Base-by-base conservation (phyloP, 257 asterid genomes). In the Ocimum tenuiflorum region DNA sequence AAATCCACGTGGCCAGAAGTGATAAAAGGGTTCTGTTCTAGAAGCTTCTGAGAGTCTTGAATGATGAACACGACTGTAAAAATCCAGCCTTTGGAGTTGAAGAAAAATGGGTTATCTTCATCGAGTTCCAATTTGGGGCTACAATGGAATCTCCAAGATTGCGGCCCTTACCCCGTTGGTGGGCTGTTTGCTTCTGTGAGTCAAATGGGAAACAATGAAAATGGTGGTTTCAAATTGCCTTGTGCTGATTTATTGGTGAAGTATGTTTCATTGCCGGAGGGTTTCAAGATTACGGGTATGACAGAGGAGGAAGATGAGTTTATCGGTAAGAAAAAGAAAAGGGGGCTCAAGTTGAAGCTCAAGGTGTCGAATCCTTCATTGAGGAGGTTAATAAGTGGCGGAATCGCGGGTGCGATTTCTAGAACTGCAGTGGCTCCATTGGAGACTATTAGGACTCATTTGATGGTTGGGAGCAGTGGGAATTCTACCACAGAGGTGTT, bases 381-480 rank as follows among this genome's bases (percentile, higher is more conserved):
- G 59, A 87, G 99, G 81, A 87, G 96, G 79, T 52, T 92, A 60
- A 76, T 92, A 4, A 92, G 97, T 14, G 99, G 99, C 0, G 99
- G 91, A 0, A 69, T 92, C 49, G 97, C 97, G 0, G 99, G 97
- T 66, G 97, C 94, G 9, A 65, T 92, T 50, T 92, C 97, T 6
- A 86, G 96, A 75, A 92, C 97, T 51, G 91, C 90, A 2, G 97
- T 89, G 59, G 99, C 97, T 14, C 99, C 99, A 19, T 60, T 92
- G 81, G 97, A 92, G 83, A 92, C 99, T 0, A 86, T 92, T 49
- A 81, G 99, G 83, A 89, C 99, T 38, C 97, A 89, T 86, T 78
- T 92, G 86, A 92, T 92, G 95, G 89, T 92, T 58, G 99, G 97
- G 69, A 89, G 88, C 58, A 80, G 85, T 56, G 99, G 99, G 2